A percentile compares a stretch with the other conserved stretches of the same genome.
Conservation (phyloP, 345 rosid species). For the Ceriops decandra region DNA sequence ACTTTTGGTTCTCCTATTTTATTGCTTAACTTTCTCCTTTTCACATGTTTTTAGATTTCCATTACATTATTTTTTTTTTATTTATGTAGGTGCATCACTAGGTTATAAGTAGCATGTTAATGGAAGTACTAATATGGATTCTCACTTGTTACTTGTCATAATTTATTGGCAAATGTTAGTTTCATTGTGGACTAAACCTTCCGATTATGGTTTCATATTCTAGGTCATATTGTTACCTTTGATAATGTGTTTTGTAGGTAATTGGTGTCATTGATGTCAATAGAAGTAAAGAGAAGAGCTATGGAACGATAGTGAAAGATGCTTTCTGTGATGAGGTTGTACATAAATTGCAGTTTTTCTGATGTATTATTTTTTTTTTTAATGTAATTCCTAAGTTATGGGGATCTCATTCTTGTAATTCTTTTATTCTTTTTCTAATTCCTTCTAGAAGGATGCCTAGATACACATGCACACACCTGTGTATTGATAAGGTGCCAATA, state of each 20-base stretch:
- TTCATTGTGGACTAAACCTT: conserved; percentile 1
- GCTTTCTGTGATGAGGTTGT: conserved; percentile 91
- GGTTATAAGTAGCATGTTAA: not conserved
- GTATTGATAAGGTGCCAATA: too few species aligned
- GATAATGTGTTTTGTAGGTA: conserved; percentile 41
- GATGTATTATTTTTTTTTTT: not conserved
- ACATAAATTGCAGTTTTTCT: not conserved
- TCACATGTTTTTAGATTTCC: not conserved
- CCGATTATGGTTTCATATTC: not conserved
- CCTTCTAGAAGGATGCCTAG: not conserved
- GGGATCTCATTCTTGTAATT: not conserved
- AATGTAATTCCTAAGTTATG: not conserved
- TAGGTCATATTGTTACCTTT: not conserved
- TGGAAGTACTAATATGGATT: not conserved
- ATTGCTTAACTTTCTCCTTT: not conserved
- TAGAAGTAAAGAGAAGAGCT: conserved; percentile 82
- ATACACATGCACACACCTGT: too few species aligned
- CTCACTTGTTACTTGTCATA: not conserved
- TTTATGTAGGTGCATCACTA: not conserved
- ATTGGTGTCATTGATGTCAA: conserved; percentile 82
- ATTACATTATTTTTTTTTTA: not conserved
- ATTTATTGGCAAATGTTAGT: not conserved
- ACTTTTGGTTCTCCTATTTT: not conserved
- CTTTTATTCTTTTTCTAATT: not conserved
- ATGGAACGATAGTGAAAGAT: conserved; percentile 80